Conservation (phyloP, 2,329 filamentous ascomycete genomes). For the Phaeophleospora eucalypticola region DNA sequence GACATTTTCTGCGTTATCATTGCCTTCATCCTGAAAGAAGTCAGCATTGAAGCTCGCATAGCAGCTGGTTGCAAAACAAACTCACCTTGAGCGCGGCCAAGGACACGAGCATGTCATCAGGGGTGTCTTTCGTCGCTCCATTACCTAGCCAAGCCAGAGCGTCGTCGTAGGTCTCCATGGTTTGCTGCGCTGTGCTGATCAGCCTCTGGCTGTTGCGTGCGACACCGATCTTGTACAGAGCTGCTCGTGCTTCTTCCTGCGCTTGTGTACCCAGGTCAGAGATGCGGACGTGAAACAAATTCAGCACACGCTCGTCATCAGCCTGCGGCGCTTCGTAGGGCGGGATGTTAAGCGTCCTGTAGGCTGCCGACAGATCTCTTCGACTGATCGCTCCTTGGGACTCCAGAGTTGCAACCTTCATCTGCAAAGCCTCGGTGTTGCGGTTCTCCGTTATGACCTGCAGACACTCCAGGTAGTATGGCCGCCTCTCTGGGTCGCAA, state of each 20-base stretch:
- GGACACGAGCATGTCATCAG: slow-evolving; percentile 56
- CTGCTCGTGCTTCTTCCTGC: slow-evolving; percentile 54
- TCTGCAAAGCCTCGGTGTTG: slow-evolving; percentile 54
- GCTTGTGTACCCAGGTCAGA: slow-evolving; percentile 50
- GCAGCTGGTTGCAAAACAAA: too few relatives aligned
- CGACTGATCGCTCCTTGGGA: slow-evolving; percentile 56
- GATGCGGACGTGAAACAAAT: slow-evolving; percentile 57
- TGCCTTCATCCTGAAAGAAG: slow-evolving; percentile 35
- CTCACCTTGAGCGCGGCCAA: slow-evolving; percentile 55
- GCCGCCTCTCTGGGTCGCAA: slow-evolving; percentile 51
- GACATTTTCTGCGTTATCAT: slow-evolving; percentile 47
- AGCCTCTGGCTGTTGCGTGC: slow-evolving; percentile 56
- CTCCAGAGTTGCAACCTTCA: slow-evolving; percentile 54
- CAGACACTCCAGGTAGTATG: slow-evolving; percentile 65
- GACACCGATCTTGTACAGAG: slow-evolving; percentile 58
- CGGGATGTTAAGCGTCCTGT: slow-evolving; percentile 55
- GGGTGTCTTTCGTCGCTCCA: slow-evolving; percentile 37
- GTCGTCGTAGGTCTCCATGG: slow-evolving; percentile 59
- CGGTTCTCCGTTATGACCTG: slow-evolving; percentile 55
- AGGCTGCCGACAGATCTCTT: slow-evolving; percentile 56
- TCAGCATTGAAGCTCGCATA: too few relatives aligned
- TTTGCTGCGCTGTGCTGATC: slow-evolving; percentile 53
- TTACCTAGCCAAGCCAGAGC: slow-evolving; percentile 60
- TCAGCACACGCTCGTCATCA: slow-evolving; percentile 59
- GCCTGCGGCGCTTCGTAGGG: slow-evolving; percentile 39